Conservation (phyloP, 345 rosid species). For the Chamaenerion angustifolium region DNA sequence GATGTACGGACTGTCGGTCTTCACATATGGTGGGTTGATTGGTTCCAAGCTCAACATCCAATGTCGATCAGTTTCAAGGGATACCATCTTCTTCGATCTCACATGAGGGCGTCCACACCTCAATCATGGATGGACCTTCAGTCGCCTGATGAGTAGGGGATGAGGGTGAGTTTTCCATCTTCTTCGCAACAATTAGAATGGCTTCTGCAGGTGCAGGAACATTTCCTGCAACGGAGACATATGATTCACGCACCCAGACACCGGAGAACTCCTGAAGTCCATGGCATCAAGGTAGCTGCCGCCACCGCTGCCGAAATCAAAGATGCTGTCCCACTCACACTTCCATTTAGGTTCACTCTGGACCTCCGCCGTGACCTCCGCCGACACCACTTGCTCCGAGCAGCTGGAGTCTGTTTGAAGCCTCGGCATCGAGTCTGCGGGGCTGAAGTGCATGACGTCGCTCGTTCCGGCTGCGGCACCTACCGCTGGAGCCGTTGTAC, state of each 20-base stretch:
- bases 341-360: conserved; percentile 73
- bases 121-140: conserved; percentile 49
- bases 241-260: conserved; percentile 23
- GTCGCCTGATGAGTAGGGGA: conserved; percentile 31
- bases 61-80: no score
- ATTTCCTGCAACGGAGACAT: conserved; percentile 63
- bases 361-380: conserved; percentile 80
- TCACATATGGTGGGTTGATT: no score
- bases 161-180: no score
- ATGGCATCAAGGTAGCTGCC: conserved; percentile 29
- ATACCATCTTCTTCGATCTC: neutral
- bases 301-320: conserved; percentile 31
- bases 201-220: conserved; percentile 46
- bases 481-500: conserved; percentile 6
- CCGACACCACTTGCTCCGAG: conserved; percentile 69
- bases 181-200: conserved; percentile 15
- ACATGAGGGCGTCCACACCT: conserved; percentile 6
- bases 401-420: conserved; percentile 68
- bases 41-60: no score
- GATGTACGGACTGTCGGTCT: no score
- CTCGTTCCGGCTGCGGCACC: conserved; percentile 1
- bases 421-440: conserved; percentile 75
- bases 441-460: conserved; percentile 41
- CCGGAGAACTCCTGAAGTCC: conserved; percentile 20
- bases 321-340: conserved; percentile 23